Evolutionary conservation across 306 rosid species (phyloP).

Genomic region (Vigna nakashimae): DNA sequence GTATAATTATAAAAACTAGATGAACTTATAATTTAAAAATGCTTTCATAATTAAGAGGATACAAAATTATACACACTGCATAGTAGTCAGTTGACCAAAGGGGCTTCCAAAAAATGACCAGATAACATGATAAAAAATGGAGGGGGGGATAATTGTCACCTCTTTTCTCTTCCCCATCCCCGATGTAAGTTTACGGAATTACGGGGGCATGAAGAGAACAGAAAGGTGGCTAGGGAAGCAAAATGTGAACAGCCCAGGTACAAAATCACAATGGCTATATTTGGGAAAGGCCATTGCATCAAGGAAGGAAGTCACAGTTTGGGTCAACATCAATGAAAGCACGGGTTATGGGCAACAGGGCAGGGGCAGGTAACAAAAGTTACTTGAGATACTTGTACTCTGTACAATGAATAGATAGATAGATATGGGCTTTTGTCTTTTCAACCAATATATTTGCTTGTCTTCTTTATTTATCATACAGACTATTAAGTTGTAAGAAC

Average conservation of each 20-base stretch:
- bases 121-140: not conserved
- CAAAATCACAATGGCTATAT: conserved; percentile 3
- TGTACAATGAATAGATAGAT: not conserved
- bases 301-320: not conserved
- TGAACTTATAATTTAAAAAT: not conserved
- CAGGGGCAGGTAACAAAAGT: not conserved
- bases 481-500: no score
- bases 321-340: not conserved
- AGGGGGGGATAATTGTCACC: not conserved
- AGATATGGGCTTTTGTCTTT: not conserved
- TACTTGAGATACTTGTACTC: not conserved
- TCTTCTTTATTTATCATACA: not conserved
- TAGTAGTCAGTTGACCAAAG: conserved; percentile 2
- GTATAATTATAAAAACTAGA: conserved; percentile 33
- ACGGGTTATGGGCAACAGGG: not conserved
- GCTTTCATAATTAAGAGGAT: not conserved
- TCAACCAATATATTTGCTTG: not conserved
- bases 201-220: not conserved
- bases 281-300: not conserved
- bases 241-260: conserved; percentile 10
- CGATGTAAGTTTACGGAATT: not conserved
- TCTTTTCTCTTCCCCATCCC: not conserved
- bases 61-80: not conserved
- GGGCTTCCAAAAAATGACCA: not conserved
- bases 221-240: not conserved